A percentile compares a stretch with the other conserved stretches of the same genome.
Conservation (phyloP, 345 rosid species). For the Hibiscus tridactylites region DNA sequence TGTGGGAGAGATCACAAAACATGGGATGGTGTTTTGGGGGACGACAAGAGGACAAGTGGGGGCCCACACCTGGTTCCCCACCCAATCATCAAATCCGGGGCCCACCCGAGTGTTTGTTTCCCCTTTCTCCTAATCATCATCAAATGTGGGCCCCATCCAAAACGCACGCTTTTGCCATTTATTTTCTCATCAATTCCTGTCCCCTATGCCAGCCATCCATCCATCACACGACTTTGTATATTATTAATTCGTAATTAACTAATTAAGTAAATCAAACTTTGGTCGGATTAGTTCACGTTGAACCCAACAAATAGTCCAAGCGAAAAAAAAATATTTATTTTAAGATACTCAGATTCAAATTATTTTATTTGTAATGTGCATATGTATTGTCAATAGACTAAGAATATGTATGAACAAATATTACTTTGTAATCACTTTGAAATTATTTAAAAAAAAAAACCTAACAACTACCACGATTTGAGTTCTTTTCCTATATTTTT, state of each 20-base stretch:
- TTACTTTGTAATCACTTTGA: background rate
- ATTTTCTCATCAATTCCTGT: background rate
- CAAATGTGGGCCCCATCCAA: background rate
- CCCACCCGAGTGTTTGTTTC: conserved; percentile 21
- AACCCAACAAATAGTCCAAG: too few species aligned
- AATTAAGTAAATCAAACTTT: background rate
- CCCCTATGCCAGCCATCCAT: background rate
- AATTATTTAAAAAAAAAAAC: too few species aligned
- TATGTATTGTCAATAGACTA: too few species aligned
- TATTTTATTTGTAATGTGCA: too few species aligned
- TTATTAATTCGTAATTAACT: background rate
- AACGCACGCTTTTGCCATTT: conserved; percentile 9
- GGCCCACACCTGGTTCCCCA: conserved; percentile 44
- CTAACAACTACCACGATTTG: too few species aligned
- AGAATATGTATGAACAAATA: background rate
- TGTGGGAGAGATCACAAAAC: too few species aligned
- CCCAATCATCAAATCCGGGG: conserved; percentile 43
- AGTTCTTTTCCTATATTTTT: too few species aligned
- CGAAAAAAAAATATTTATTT: too few species aligned
- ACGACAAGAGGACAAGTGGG: conserved; percentile 26
- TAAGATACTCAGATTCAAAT: too few species aligned
- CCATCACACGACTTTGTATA: background rate
- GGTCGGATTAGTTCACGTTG: too few species aligned
- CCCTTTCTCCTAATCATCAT: conserved; percentile 15
- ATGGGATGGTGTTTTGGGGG: background rate